phyloP scores from a whole-genome alignment of 495 filamentous ascomycete genomes.

The Schizothecium vesticola region DNA sequence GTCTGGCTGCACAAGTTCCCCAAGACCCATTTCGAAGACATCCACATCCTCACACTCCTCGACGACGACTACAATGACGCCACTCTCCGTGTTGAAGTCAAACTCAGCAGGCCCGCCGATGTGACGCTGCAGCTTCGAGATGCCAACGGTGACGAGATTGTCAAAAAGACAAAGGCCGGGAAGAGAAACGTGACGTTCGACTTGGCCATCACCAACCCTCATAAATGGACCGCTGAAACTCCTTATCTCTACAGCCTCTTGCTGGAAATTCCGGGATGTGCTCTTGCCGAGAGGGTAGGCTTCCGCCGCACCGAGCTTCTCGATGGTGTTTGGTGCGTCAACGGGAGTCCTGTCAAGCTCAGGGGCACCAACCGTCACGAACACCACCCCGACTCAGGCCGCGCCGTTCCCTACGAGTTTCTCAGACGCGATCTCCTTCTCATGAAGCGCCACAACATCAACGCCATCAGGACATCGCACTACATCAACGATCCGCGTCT shows the following conservation, averaged over 20 bases:
- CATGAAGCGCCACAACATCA: constrained; percentile 67
- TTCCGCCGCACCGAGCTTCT: constrained; percentile 55
- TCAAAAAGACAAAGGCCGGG: constrained; percentile 13
- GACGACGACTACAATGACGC: constrained; percentile 54
- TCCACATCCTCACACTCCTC: constrained; percentile 51
- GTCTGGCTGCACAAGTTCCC: constrained; percentile 62
- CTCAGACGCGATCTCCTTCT: constrained; percentile 53
- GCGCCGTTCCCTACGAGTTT: constrained; percentile 53
- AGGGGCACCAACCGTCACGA: constrained; percentile 67
- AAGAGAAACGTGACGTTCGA: constrained; percentile 19
- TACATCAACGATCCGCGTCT: constrained; percentile 56
- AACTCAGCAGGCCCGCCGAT: constrained; percentile 26
- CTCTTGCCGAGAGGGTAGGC: constrained; percentile 50
- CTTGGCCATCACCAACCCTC: constrained; percentile 37
- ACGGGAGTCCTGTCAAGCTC: constrained; percentile 55
- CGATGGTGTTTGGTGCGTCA: constrained; percentile 54
- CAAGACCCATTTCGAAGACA: constrained; percentile 51
- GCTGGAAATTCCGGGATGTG: constrained; percentile 34
- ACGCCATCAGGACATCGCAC: constrained; percentile 61
- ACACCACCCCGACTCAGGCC: constrained; percentile 55
- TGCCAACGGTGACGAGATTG: constrained; percentile 22
- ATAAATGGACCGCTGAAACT: constrained; percentile 67
- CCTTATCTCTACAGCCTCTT: constrained; percentile 55
- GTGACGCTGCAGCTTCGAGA: constrained; percentile 35
- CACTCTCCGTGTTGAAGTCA: constrained; percentile 44